Evolutionary conservation across 2,329 filamentous ascomycete species (phyloP).

Genomic region (Colletotrichum graminicola): DNA sequence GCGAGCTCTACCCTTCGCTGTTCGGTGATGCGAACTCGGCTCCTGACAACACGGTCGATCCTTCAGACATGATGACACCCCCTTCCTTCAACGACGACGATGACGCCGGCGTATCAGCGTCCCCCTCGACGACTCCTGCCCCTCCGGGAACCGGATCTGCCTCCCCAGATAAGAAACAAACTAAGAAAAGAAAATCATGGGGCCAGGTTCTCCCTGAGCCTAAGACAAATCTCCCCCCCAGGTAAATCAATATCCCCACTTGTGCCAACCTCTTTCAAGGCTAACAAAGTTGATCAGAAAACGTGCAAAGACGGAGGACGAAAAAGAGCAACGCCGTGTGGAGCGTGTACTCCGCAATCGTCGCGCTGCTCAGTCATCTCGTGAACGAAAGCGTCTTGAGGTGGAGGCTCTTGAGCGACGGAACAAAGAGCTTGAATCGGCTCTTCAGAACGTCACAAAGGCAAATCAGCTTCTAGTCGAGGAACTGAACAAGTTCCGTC

Average conservation of each 20-base stretch:
- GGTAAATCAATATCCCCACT: constrained; percentile 63
- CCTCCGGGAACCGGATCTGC: neutral
- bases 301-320: constrained; percentile 97
- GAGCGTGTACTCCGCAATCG: constrained; percentile 97
- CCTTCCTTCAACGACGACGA: constrained; percentile 50
- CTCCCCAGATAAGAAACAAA: constrained; percentile 73
- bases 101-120: constrained; percentile 45
- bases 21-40: constrained; percentile 53
- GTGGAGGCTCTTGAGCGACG: constrained; percentile 86
- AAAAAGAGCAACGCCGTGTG: constrained; percentile 97
- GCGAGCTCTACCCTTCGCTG: constrained; percentile 63
- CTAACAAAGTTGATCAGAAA: constrained; percentile 68
- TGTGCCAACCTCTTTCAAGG: neutral
- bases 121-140: constrained; percentile 34
- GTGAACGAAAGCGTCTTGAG: constrained; percentile 90
- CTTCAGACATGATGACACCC: constrained; percentile 64
- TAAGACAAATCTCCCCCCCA: constrained; percentile 94
- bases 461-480: constrained; percentile 62
- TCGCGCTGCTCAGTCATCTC: constrained; percentile 94
- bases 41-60: constrained; percentile 54
- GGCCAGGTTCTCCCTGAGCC: constrained; percentile 96
- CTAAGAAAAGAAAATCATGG: constrained; percentile 99
- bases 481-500: constrained; percentile 63
- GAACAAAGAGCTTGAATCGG: constrained; percentile 77
- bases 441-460: constrained; percentile 71